Conservation (phyloP, 345 rosid genomes). For the Crucihimalaya himalaica region DNA sequence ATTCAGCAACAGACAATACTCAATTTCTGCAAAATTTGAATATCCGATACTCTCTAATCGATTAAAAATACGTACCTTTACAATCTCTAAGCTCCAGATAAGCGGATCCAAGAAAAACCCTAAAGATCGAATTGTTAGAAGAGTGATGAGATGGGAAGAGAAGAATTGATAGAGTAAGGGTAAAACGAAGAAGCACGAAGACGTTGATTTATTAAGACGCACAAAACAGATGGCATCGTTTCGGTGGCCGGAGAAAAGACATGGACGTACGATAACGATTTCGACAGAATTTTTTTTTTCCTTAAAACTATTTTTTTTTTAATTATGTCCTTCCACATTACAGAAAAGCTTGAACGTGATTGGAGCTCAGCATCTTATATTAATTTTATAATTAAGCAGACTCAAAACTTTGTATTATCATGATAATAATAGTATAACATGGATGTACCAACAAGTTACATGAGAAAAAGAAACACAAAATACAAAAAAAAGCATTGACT, state of each 20-base stretch:
- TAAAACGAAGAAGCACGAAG: background rate
- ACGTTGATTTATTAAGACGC: constrained; percentile 16
- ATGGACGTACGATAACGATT: constrained; percentile 36
- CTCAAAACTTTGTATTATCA: constrained; percentile 5
- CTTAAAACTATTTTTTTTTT: background rate
- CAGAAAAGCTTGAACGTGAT: background rate
- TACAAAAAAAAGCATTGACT: constrained; percentile 19
- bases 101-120: constrained; percentile 14
- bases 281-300: background rate
- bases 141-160: background rate
- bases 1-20: background rate
- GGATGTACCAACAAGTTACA: background rate
- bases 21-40: background rate
- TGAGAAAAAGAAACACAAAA: background rate
- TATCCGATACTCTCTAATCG: background rate
- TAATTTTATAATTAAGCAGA: background rate
- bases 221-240: constrained; percentile 24
- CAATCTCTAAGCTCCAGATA: background rate
- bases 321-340: background rate
- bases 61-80: background rate
- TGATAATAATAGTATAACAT: background rate
- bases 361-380: constrained; percentile 12
- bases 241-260: constrained; percentile 31
- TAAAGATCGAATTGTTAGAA: background rate
- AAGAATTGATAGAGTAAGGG: background rate